Evolutionary conservation across 2,329 filamentous ascomycete species (phyloP).

Genomic region (Ophiocordyceps camponoti-floridani): DNA sequence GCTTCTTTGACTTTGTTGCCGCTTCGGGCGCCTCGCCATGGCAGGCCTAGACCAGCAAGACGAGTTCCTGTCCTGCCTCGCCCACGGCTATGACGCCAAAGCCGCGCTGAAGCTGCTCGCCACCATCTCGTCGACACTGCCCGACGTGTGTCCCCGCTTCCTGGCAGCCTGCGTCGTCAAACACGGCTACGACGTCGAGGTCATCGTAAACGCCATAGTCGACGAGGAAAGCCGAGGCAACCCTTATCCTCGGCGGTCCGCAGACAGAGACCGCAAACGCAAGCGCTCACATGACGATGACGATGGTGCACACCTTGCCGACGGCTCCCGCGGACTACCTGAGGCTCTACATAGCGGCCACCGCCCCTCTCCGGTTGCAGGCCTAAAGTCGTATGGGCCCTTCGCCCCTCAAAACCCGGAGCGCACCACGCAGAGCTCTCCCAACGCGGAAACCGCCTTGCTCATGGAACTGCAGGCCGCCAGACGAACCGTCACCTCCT

Average conservation of each 20-base stretch:
- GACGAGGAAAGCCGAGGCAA: conserved; percentile 19
- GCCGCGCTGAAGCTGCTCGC: too few species aligned
- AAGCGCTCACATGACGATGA: conserved; percentile 15
- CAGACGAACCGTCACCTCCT: conserved; percentile 2
- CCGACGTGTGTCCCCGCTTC: conserved; percentile 24
- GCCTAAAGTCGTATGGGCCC: background rate
- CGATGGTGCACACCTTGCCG: background rate
- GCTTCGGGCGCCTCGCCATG: too few species aligned
- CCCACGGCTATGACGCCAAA: conserved; percentile 7
- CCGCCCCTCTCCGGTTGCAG: background rate
- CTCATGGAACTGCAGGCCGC: conserved; percentile 7
- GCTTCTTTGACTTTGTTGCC: background rate
- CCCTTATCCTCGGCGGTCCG: conserved; percentile 16
- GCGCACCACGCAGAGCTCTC: conserved; percentile 1
- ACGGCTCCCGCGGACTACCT: background rate
- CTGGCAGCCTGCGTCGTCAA: conserved; percentile 12
- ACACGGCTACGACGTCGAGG: conserved; percentile 11
- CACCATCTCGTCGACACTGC: conserved; percentile 12
- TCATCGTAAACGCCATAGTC: conserved; percentile 19
- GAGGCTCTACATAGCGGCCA: background rate
- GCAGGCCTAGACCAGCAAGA: too few species aligned
- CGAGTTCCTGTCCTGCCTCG: conserved; percentile 2
- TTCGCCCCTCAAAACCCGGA: conserved; percentile 1
- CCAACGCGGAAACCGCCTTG: conserved; percentile 2
- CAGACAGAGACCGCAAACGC: conserved; percentile 16